Evolutionary conservation across 305 asterid species (phyloP).

Genomic region (Fraxinus sp.): DNA sequence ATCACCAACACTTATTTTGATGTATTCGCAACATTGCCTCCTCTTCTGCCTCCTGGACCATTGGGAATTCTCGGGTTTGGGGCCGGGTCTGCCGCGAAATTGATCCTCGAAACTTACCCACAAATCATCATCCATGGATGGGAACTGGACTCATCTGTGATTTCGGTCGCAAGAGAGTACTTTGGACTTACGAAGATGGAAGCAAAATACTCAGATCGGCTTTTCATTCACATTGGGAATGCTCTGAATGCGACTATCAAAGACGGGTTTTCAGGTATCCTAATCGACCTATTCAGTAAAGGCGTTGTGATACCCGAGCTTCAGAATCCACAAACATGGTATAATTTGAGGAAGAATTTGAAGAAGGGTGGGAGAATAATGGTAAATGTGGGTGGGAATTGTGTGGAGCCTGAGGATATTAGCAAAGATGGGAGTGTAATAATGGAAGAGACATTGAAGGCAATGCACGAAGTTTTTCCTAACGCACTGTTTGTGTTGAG

Average conservation of each 20-base stretch:
- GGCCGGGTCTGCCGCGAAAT: constrained; percentile 72
- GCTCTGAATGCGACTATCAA: constrained; percentile 48
- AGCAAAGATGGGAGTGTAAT: constrained; percentile 63
- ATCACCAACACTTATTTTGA: constrained; percentile 73
- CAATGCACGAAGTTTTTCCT: too few relatives aligned
- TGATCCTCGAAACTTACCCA: constrained; percentile 63
- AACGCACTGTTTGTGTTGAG: too few relatives aligned
- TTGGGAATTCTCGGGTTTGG: constrained; percentile 84
- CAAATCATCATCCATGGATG: constrained; percentile 58
- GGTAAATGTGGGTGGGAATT: constrained; percentile 93
- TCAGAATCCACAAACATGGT: constrained; percentile 71
- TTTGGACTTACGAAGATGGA: constrained; percentile 70
- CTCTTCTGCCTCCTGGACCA: constrained; percentile 80
- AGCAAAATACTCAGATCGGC: constrained; percentile 44
- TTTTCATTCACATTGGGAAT: constrained; percentile 57
- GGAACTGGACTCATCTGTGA: constrained; percentile 80
- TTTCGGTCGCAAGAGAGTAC: constrained; percentile 68
- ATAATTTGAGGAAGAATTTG: constrained; percentile 47
- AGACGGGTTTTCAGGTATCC: constrained; percentile 66
- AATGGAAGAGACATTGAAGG: constrained; percentile 77
- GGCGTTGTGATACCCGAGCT: constrained; percentile 81
- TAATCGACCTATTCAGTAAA: constrained; percentile 64
- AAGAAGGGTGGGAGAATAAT: constrained; percentile 71
- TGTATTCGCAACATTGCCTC: constrained; percentile 80
- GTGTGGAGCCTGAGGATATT: constrained; percentile 83